Conservation (phyloP, 805 yeast species). For the Zygosaccharomyces rouxii region DNA sequence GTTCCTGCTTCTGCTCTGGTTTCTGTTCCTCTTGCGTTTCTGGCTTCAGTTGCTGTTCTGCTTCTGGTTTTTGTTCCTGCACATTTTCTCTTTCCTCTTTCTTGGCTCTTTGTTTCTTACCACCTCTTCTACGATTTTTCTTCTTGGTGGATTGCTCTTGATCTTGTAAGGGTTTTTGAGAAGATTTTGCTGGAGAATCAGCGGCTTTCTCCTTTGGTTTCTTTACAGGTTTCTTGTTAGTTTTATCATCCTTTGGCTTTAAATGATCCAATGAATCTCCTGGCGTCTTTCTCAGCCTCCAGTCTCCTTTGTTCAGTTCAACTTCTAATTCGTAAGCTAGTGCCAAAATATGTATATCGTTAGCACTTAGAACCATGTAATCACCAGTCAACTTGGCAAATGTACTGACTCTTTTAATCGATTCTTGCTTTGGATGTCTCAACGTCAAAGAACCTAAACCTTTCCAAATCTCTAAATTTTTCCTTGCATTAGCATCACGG, state of each 20-base stretch:
- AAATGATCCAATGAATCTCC: slow-evolving; percentile 46
- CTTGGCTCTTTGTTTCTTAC: slow-evolving; percentile 59
- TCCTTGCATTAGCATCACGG: slow-evolving; percentile 78
- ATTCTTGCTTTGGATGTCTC: slow-evolving; percentile 70
- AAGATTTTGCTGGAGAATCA: slow-evolving; percentile 16
- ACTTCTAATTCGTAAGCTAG: slow-evolving; percentile 81
- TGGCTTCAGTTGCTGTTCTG: too few species aligned
- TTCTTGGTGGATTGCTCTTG: slow-evolving; percentile 20
- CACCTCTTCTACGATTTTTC: slow-evolving; percentile 57
- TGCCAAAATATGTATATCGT: slow-evolving; percentile 91
- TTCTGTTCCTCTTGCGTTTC: not conserved
- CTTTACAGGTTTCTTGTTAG: slow-evolving; percentile 11
- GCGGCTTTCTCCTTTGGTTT: slow-evolving; percentile 13
- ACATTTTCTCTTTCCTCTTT: slow-evolving; percentile 37
- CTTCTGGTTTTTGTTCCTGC: not conserved
- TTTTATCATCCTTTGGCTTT: slow-evolving; percentile 18
- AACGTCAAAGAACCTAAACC: slow-evolving; percentile 50
- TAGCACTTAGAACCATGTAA: slow-evolving; percentile 75
- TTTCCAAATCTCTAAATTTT: slow-evolving; percentile 76
- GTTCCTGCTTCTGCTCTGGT: not conserved
- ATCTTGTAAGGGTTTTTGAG: not conserved
- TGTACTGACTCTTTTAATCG: slow-evolving; percentile 59
- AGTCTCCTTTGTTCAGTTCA: slow-evolving; percentile 63
- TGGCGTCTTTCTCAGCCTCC: slow-evolving; percentile 67
- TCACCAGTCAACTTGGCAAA: slow-evolving; percentile 93